phyloP scores from a whole-genome alignment of 1,284 basidiomycete genomes.

The Limonomyces culmigenus region DNA sequence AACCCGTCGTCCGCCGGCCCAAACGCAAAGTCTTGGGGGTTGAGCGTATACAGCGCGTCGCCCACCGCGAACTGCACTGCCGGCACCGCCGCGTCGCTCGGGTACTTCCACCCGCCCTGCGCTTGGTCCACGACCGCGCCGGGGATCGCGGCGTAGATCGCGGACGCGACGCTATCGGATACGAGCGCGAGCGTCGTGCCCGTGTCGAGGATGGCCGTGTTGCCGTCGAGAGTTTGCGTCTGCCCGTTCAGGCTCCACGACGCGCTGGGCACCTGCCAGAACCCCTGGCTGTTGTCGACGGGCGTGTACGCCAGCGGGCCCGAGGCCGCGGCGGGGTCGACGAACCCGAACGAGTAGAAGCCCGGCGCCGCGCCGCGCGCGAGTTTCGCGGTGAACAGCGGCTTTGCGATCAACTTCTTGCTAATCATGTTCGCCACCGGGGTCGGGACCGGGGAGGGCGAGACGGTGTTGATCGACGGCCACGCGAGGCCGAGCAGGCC shows the following conservation, averaged over 20 bases:
- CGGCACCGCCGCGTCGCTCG: constrained; percentile 13
- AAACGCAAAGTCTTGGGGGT: constrained; percentile 16
- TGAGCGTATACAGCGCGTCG: constrained; percentile 19
- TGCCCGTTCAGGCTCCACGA: constrained; percentile 13
- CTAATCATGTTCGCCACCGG: constrained; percentile 21
- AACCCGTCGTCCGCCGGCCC: constrained; percentile 17
- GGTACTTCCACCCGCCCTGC: neutral
- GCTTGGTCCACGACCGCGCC: neutral
- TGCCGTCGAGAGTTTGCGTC: constrained; percentile 11
- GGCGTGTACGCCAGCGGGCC: constrained; percentile 13
- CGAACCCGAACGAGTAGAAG: constrained; percentile 21
- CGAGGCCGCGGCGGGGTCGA: constrained; percentile 14
- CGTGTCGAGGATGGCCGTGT: constrained; percentile 23
- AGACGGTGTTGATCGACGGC: constrained; percentile 19
- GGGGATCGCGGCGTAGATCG: constrained; percentile 13
- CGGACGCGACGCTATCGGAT: constrained; percentile 14
- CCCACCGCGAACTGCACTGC: constrained; percentile 20
- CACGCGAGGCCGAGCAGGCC: constrained; percentile 18
- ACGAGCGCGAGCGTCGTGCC: constrained; percentile 21
- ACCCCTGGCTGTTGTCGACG: constrained; percentile 16
- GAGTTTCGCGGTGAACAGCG: constrained; percentile 18
- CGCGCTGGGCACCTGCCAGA: constrained; percentile 17
- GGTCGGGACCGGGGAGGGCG: constrained; percentile 15
- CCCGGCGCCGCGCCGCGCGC: constrained; percentile 14
- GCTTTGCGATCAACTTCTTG: constrained; percentile 14